phyloP scores from a whole-genome alignment of 345 rosid species.

The Carallia brachiata region DNA sequence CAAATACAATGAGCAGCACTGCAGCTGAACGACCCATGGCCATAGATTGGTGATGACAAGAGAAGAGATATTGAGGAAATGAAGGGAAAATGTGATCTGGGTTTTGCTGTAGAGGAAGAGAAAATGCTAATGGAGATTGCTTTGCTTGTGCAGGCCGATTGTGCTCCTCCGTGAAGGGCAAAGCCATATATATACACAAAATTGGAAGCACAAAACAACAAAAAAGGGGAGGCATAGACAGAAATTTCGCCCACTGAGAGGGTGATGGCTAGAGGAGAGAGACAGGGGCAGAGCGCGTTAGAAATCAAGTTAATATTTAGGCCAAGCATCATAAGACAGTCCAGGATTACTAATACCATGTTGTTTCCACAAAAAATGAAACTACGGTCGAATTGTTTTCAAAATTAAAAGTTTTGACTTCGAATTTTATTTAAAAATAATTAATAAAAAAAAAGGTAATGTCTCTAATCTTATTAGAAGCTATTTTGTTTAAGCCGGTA shows the following conservation, averaged over 20 bases:
- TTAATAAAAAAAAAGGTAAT: background rate
- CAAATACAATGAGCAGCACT: conserved; percentile 32
- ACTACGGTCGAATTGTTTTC: too few relatives aligned
- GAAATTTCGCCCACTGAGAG: background rate
- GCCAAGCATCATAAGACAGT: conserved; percentile 12
- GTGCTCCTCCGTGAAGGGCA: conserved; percentile 1
- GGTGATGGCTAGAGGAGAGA: conserved; percentile 3
- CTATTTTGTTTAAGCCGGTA: background rate
- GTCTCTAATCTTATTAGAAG: background rate
- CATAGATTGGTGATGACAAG: background rate
- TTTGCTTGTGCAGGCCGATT: background rate
- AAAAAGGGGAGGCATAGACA: background rate
- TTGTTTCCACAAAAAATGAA: too few relatives aligned
- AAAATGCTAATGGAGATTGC: background rate
- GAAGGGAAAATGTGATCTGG: conserved; percentile 10
- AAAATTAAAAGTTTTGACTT: too few relatives aligned
- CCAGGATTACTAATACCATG: conserved; percentile 4
- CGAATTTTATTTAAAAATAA: too few relatives aligned
- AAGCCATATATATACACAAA: background rate
- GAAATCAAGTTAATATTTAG: conserved; percentile 8
- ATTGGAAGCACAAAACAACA: background rate
- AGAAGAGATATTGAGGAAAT: background rate
- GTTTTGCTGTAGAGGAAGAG: conserved; percentile 16
- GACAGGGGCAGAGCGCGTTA: conserved; percentile 13
- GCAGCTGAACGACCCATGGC: conserved; percentile 46